Evolutionary conservation across 345 rosid genomes (phyloP).

Genomic region (Excoecaria agallocha): DNA sequence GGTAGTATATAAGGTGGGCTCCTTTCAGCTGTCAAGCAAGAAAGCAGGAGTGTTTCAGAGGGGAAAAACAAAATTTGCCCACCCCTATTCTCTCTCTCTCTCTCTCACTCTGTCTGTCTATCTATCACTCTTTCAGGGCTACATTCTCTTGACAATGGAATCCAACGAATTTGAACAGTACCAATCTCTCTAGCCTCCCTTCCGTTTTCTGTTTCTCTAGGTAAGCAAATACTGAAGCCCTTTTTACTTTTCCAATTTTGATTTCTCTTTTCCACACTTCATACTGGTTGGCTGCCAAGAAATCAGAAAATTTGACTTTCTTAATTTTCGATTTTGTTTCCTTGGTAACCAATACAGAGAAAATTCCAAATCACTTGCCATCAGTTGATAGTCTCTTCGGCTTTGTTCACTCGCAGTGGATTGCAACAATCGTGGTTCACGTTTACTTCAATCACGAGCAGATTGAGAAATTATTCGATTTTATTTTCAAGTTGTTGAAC

Average conservation of each 20-base stretch:
- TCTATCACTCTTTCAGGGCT: too few species aligned
- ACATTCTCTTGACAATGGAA: conserved; percentile 29
- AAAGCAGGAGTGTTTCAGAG: background rate
- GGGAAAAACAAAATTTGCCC: conserved; percentile 13
- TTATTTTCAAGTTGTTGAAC: background rate
- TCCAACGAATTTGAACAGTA: conserved; percentile 40
- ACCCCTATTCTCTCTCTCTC: background rate
- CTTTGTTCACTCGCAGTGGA: background rate
- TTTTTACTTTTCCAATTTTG: background rate
- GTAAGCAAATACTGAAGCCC: background rate
- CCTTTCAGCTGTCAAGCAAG: background rate
- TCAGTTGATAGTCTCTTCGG: background rate
- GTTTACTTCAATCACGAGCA: background rate
- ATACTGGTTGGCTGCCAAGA: conserved; percentile 12
- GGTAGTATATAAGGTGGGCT: conserved; percentile 10
- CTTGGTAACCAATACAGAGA: background rate
- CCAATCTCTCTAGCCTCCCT: conserved; percentile 13
- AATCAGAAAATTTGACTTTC: background rate
- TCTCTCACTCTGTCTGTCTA: background rate
- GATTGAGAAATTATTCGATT: background rate
- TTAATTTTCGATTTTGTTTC: background rate
- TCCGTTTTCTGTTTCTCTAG: background rate
- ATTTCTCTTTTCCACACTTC: background rate
- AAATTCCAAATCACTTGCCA: background rate
- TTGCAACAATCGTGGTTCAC: background rate